Evolutionary conservation across 2,329 filamentous ascomycete genomes (phyloP).

Genomic region (Peltaster fructicola): DNA sequence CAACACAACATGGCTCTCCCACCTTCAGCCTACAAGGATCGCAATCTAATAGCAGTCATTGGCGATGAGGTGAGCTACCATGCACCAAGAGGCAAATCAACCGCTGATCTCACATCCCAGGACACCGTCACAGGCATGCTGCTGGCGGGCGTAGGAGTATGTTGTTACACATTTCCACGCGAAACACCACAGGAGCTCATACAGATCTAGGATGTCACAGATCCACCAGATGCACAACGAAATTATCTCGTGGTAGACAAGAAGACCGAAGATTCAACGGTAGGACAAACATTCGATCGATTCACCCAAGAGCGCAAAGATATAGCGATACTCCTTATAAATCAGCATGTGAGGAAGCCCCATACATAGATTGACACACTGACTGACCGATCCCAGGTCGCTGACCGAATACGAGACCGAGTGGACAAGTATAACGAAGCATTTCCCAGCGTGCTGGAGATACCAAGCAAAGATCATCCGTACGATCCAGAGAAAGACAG

Average conservation of each 20-base stretch:
- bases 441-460: conserved; percentile 91
- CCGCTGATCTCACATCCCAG: conserved; percentile 30
- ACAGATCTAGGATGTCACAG: conserved; percentile 62
- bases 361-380: not conserved
- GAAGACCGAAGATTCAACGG: conserved; percentile 77
- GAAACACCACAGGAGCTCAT: not conserved
- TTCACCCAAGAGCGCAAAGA: conserved; percentile 88
- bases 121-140: conserved; percentile 91
- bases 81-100: conserved; percentile 6
- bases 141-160: conserved; percentile 84
- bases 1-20: conserved; percentile 37
- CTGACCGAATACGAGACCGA: conserved; percentile 77
- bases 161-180: conserved; percentile 14
- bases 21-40: conserved; percentile 49
- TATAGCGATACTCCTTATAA: conserved; percentile 91
- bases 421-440: conserved; percentile 87
- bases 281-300: conserved; percentile 75
- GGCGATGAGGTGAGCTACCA: conserved; percentile 60
- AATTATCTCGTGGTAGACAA: conserved; percentile 94
- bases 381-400: conserved; percentile 44
- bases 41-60: conserved; percentile 93
- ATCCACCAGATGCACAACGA: conserved; percentile 75
- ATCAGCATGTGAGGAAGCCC: conserved; percentile 61
- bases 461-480: conserved; percentile 95
- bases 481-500: conserved; percentile 99